phyloP scores from a whole-genome alignment of 129 eudicot species.

The Rutidosis leptorrhynchoides region DNA sequence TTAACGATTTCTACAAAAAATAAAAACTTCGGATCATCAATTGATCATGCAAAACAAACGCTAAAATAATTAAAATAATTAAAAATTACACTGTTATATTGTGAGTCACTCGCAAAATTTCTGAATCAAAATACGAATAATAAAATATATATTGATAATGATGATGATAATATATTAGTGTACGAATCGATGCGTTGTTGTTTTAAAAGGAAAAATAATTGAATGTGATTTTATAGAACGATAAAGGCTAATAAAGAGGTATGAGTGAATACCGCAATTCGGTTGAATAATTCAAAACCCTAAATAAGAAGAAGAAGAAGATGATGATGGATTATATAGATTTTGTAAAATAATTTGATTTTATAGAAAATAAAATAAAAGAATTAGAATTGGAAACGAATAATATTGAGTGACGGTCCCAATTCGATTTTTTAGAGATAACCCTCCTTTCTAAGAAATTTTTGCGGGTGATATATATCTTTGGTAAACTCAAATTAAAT shows the following conservation, averaged over 20 bases:
- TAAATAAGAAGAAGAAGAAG: neutral
- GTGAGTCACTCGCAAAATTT: neutral
- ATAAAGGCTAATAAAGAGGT: neutral
- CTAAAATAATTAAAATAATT: neutral
- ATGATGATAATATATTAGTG: neutral
- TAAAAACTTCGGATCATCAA: neutral
- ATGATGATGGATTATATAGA: neutral
- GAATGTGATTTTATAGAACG: neutral
- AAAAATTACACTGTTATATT: neutral
- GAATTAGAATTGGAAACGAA: slow-evolving; percentile 8
- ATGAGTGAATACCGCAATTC: slow-evolving; percentile 15
- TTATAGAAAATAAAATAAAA: neutral
- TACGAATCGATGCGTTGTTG: neutral
- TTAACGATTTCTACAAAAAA: neutral
- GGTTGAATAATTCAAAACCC: slow-evolving; percentile 25
- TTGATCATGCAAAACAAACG: slow-evolving; percentile 11
- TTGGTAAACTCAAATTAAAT: neutral
- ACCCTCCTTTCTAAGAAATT: slow-evolving; percentile 3
- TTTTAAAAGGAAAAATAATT: neutral
- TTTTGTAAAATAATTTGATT: neutral
- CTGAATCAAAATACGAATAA: neutral
- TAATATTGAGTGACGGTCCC: neutral
- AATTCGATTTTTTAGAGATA: neutral
- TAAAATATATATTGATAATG: neutral
- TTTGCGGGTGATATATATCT: neutral